These are phyloP conservation scores for Globisporangium barbulae DNA, from an alignment of 352 stramenopile species.

Conservation along the genomic window DNA sequence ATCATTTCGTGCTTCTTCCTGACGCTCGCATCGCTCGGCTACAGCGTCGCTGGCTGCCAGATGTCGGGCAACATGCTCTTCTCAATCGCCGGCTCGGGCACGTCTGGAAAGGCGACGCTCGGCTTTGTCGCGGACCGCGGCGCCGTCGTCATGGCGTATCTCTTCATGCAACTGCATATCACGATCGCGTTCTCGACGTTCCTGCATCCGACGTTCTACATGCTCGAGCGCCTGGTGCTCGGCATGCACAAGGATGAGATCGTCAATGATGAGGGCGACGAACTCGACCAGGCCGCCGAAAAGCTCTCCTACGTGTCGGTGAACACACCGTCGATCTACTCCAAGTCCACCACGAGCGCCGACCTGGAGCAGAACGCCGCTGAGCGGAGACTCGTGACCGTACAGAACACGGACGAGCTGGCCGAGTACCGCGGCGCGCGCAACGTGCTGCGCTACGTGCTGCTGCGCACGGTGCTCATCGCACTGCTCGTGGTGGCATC, in stretches of 20 bases:
- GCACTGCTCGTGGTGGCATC: constrained; percentile 19
- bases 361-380: constrained; percentile 15
- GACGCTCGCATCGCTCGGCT: constrained; percentile 28
- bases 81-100: constrained; percentile 27
- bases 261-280: background rate
- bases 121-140: constrained; percentile 36
- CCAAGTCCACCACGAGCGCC: constrained; percentile 16
- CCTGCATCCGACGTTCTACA: constrained; percentile 48
- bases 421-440: constrained; percentile 19
- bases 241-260: constrained; percentile 31
- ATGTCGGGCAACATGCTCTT: constrained; percentile 55
- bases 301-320: constrained; percentile 14
- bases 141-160: constrained; percentile 34
- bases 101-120: constrained; percentile 23
- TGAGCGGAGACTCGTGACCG: constrained; percentile 6
- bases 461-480: constrained; percentile 23
- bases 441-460: constrained; percentile 21
- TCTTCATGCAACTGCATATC: constrained; percentile 53
- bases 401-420: constrained; percentile 9
- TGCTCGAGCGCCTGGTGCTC: constrained; percentile 40
- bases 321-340: constrained; percentile 18
- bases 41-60: constrained; percentile 36
- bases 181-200: constrained; percentile 47
- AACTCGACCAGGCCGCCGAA: background rate
- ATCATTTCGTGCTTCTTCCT: constrained; percentile 45